phyloP scores from a whole-genome alignment of 2,329 filamentous ascomycete genomes.

The Fusarium lateritium region DNA sequence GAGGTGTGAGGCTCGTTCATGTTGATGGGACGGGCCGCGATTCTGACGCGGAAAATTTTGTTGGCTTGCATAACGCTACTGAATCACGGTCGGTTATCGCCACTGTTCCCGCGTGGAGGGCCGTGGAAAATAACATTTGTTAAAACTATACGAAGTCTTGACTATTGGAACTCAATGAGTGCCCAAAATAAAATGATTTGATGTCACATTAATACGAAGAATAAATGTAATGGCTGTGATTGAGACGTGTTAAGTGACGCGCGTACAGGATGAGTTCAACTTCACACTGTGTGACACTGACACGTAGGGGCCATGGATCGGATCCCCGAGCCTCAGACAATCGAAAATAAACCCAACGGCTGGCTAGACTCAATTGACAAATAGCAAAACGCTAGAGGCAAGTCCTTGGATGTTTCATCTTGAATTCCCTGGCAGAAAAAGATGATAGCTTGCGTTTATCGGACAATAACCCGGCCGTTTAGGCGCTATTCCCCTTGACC shows the following conservation, averaged over 20 bases:
- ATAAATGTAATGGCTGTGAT: too few species aligned
- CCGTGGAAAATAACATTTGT: too few species aligned
- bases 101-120: neutral
- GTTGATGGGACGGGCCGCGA: conserved; percentile 28
- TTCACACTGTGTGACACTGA: conserved; percentile 20
- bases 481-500: conserved; percentile 1
- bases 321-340: neutral
- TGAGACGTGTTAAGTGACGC: neutral
- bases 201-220: neutral
- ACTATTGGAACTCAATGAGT: too few species aligned
- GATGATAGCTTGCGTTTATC: neutral
- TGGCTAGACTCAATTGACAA: conserved; percentile 6
- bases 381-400: conserved; percentile 16
- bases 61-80: neutral
- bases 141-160: too few species aligned
- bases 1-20: neutral
- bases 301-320: conserved; percentile 19
- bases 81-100: neutral
- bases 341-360: conserved; percentile 5
- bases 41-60: conserved; percentile 23
- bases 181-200: neutral
- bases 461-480: neutral
- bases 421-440: conserved; percentile 13
- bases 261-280: neutral
- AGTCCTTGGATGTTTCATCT: conserved; percentile 17